A percentile compares a stretch with the other conserved stretches of the same genome.
Conservation (phyloP, 495 filamentous ascomycete species). For the Astrocystis sublimbata region DNA sequence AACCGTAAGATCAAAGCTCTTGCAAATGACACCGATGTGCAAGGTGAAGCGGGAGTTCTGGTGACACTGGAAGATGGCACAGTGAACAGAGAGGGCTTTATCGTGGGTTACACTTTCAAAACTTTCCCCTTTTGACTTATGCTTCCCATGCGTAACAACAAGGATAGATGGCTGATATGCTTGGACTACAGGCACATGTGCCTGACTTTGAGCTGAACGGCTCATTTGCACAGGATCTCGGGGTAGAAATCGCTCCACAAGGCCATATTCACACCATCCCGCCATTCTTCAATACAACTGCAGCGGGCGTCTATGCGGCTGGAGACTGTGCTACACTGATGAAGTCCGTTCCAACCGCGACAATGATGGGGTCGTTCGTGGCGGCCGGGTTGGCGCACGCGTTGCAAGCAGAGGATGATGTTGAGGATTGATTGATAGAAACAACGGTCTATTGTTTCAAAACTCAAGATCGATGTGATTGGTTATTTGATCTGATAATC, state of each 20-base stretch:
- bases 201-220: conserved; percentile 27
- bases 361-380: conserved; percentile 24
- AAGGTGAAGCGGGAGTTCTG: conserved; percentile 24
- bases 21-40: conserved; percentile 21
- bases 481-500: neutral
- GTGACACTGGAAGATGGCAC: conserved; percentile 29
- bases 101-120: conserved; percentile 24
- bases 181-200: conserved; percentile 20
- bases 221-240: conserved; percentile 24
- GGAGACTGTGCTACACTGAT: conserved; percentile 31
- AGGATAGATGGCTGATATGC: neutral
- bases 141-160: neutral
- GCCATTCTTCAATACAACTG: conserved; percentile 27
- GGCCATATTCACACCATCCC: conserved; percentile 27
- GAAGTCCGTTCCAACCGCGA: conserved; percentile 23
- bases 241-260: conserved; percentile 20
- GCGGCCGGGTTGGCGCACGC: conserved; percentile 24
- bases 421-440: conserved; percentile 9
- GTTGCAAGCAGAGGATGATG: conserved; percentile 27
- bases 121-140: neutral
- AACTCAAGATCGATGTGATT: neutral
- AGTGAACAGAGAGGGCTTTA: conserved; percentile 23
- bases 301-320: conserved; percentile 29
- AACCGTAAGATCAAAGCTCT: conserved; percentile 23
- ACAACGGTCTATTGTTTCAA: neutral